These are phyloP conservation scores for Penicillium sp. DNA, from an alignment of 2,329 filamentous ascomycete species.

Conservation along the genomic window DNA sequence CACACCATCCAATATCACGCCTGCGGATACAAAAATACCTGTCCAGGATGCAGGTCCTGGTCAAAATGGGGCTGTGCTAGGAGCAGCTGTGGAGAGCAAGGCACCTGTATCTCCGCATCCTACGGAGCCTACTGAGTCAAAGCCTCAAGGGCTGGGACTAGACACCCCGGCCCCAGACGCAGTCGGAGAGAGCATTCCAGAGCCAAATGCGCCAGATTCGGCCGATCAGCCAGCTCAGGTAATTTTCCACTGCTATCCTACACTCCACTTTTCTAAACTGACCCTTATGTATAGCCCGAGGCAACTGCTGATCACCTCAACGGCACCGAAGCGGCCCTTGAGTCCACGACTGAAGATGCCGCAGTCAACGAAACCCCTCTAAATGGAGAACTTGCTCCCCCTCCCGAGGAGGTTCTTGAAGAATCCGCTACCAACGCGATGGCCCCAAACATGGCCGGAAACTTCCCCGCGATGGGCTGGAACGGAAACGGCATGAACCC, in stretches of 20 bases:
- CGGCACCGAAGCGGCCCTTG: constrained; percentile 10
- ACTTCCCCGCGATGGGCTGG: constrained; percentile 60
- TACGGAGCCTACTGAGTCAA: constrained; percentile 7
- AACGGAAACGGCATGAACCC: constrained; percentile 67
- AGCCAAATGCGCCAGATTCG: constrained; percentile 4
- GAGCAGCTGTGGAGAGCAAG: constrained; percentile 6
- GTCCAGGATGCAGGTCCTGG: constrained; percentile 17
- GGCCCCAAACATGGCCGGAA: constrained; percentile 48
- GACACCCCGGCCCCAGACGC: constrained; percentile 10
- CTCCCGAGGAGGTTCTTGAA: background rate
- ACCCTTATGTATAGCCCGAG: constrained; percentile 13
- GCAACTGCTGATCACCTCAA: constrained; percentile 10
- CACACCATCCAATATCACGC: constrained; percentile 26
- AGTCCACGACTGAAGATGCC: constrained; percentile 13
- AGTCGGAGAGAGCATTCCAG: constrained; percentile 4
- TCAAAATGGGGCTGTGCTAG: constrained; percentile 21
- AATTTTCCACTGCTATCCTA: background rate
- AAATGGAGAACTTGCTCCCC: background rate
- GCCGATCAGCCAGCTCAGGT: constrained; percentile 20
- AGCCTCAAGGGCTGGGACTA: constrained; percentile 13
- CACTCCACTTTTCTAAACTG: background rate
- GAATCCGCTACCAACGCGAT: constrained; percentile 26
- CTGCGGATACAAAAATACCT: constrained; percentile 20
- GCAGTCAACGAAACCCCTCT: background rate
- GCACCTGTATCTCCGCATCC: constrained; percentile 2